Evolutionary conservation across 441 rosid genomes (phyloP).

Genomic region (Populus trichocarpa): DNA sequence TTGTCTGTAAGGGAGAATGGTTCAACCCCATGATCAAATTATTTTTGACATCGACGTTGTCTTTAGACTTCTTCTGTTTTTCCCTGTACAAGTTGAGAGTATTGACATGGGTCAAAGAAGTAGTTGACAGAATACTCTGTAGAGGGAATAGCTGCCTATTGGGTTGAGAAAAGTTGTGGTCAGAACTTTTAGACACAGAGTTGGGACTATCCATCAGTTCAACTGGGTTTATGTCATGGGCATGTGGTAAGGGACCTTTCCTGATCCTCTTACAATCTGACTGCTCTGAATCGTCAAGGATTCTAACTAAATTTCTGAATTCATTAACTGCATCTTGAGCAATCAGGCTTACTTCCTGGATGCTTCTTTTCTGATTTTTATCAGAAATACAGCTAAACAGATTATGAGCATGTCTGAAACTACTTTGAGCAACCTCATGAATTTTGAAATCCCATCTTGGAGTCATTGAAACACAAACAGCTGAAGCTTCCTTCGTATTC

Average conservation of each 20-base stretch:
- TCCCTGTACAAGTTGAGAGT: constrained; percentile 1
- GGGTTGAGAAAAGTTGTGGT: constrained; percentile 1
- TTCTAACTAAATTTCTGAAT: constrained; percentile 22
- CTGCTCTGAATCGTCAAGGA: constrained; percentile 25
- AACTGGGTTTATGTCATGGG: constrained; percentile 17
- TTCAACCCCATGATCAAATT: constrained; percentile 14
- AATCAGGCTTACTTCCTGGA: constrained; percentile 24
- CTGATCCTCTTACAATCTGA: constrained; percentile 24
- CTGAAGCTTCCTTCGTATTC: constrained; percentile 16
- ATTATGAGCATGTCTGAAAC: constrained; percentile 26
- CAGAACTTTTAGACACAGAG: constrained; percentile 4
- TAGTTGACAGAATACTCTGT: constrained; percentile 10
- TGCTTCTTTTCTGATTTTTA: constrained; percentile 24
- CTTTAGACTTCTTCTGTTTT: background rate
- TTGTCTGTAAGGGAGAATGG: constrained; percentile 5
- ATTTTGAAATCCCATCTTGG: constrained; percentile 27
- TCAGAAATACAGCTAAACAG: constrained; percentile 26
- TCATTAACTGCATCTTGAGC: constrained; percentile 24
- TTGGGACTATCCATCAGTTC: constrained; percentile 24
- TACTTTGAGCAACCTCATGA: constrained; percentile 26
- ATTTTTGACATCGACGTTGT: constrained; percentile 8
- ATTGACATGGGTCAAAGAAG: constrained; percentile 4
- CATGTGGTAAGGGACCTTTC: constrained; percentile 32
- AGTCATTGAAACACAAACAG: constrained; percentile 18
- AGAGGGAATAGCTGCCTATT: constrained; percentile 5